Conservation (phyloP, 768 basidiomycete species). For the Hericium coralloides region DNA sequence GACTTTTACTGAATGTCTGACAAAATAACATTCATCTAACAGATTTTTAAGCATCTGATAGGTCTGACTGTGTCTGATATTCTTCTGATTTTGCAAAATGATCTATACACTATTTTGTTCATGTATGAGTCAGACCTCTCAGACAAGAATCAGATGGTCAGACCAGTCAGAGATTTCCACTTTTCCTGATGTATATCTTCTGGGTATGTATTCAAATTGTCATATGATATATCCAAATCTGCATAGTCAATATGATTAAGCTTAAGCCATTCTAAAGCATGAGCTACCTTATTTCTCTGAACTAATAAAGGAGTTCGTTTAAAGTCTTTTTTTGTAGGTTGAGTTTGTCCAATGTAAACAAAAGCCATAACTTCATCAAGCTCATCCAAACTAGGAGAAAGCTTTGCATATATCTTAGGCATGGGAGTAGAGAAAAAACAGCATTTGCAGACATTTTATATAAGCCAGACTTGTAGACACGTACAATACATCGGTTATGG, state of each 20-base stretch:
- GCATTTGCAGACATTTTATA: constrained; percentile 13
- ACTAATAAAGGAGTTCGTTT: constrained; percentile 16
- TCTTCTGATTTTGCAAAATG: no score
- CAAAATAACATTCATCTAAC: no score
- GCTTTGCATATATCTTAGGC: constrained; percentile 2
- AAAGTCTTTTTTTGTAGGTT: constrained; percentile 22
- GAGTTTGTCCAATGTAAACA: constrained; percentile 21
- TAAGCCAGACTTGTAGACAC: constrained; percentile 21
- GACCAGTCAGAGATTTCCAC: no score
- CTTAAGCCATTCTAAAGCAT: constrained; percentile 15
- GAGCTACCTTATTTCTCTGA: constrained; percentile 10
- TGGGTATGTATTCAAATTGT: constrained; percentile 3
- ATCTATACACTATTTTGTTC: no score
- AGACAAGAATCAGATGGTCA: no score
- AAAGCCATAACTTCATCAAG: constrained; percentile 18
- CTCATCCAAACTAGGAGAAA: constrained; percentile 11
- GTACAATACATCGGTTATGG: constrained; percentile 24
- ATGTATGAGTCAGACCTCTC: no score
- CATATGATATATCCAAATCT: constrained; percentile 6
- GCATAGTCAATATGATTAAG: constrained; percentile 12
- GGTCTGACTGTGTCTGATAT: no score
- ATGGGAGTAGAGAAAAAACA: constrained; percentile 9
- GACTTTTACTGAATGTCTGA: no score
- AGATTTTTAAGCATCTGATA: no score
- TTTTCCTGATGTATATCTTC: constrained; percentile 4